These are phyloP conservation scores for Aaosphaeria pasadenensis DNA, from an alignment of 2,329 filamentous ascomycete genomes.

Conservation along the genomic window DNA sequence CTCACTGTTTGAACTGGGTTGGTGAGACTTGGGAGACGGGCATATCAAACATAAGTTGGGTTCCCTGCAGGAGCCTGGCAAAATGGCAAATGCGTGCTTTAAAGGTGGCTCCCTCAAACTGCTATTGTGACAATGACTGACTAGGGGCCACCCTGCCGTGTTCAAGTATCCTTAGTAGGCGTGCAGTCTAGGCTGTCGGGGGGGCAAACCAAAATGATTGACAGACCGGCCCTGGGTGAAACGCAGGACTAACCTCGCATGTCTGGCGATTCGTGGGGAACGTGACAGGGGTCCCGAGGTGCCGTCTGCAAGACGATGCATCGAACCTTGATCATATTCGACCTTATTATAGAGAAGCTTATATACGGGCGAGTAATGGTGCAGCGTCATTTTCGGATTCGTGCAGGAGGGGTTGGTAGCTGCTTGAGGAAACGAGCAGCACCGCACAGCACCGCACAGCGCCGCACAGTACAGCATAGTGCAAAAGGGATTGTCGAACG, in stretches of 20 bases:
- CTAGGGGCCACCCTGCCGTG: constrained; percentile 27
- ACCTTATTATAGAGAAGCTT: constrained; percentile 17
- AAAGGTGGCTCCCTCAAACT: constrained; percentile 36
- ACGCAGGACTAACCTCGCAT: constrained; percentile 35
- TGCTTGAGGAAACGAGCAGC: constrained; percentile 4
- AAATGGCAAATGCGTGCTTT: constrained; percentile 32
- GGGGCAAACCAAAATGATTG: constrained; percentile 25
- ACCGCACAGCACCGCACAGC: constrained; percentile 5
- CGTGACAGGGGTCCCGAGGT: constrained; percentile 15
- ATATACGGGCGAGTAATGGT: constrained; percentile 11
- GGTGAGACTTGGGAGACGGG: constrained; percentile 39
- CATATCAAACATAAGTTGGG: constrained; percentile 39
- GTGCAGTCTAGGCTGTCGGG: constrained; percentile 35
- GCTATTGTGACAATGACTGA: constrained; percentile 34
- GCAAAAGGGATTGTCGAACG: no score
- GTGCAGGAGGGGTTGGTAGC: constrained; percentile 5
- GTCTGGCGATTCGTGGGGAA: constrained; percentile 40
- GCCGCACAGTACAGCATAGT: constrained; percentile 3
- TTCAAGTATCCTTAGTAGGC: constrained; percentile 28
- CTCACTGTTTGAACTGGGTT: constrained; percentile 35
- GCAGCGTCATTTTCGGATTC: constrained; percentile 4
- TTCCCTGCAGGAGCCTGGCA: constrained; percentile 37
- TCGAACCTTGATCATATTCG: constrained; percentile 17
- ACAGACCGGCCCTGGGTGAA: constrained; percentile 33
- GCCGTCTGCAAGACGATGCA: constrained; percentile 14